Base-by-base conservation (phyloP, 2,329 filamentous ascomycete species). In the Clonostachys sp. region DNA sequence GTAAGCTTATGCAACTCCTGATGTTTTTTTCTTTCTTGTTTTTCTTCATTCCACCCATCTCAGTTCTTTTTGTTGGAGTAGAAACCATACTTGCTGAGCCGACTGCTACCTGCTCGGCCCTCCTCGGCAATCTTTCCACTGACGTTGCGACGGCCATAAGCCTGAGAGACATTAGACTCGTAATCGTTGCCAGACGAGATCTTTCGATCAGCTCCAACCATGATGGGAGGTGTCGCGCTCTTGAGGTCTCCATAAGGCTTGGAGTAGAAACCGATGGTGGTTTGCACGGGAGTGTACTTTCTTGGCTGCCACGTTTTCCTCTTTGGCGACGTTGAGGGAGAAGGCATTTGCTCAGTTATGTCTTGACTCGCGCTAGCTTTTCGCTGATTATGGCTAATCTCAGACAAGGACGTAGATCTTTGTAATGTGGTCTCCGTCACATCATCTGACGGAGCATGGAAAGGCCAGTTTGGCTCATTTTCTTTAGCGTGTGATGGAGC, bases 91-190 rank as follows among this genome's bases (percentile, higher is more conserved):
- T 61, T 60, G 47, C 44, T 53, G 52, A 38, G 53, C 56, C 47
- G 50, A 48, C 44, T 49, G 13, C 17, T 65, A 39, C 36, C 70
- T 4, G 66, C 80, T 42, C 77, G 68, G 3, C 87, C 87, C 61
- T 91, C 87, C 61, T 91, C 87, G 0, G 77, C 86, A 47, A 83
- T 65, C 70, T 87, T 89, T 2, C 87, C 87, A 59, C 86, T 90
- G 3, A 89, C 85, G 51, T 86, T 82, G 42, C 85, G 69, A 42
- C 77, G 69, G 16, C 65, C 68, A 45, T 69, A 69, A 2, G 58
- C 58, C 10, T 65, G 57, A 34, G 59, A 50, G 50, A 53, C 53
- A 33, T 59, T 58, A 48, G 63, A 63, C 30, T 68, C 68, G 48
- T 72, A 78, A 57, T 85, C 81, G 49, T 78, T 81, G 2, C 81